phyloP scores from a whole-genome alignment of 139 green algal genomes.

The Zygnema circumcarinatum region DNA sequence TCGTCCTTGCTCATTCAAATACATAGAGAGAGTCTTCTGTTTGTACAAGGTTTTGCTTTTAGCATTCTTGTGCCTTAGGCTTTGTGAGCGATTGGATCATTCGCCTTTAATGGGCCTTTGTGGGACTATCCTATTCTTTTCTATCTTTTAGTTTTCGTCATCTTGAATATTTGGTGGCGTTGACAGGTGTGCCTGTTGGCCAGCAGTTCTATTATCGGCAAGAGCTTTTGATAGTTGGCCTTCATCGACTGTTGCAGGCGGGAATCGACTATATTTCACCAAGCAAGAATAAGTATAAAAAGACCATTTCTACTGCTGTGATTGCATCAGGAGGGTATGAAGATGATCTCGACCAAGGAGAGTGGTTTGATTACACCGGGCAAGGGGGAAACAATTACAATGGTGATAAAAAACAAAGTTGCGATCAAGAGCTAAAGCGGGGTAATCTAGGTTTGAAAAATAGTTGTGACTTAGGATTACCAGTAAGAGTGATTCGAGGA shows the following conservation, averaged over 20 bases:
- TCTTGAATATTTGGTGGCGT: background rate
- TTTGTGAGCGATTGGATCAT: background rate
- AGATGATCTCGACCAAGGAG: constrained; percentile 56
- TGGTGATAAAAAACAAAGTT: constrained; percentile 34
- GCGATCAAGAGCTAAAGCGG: constrained; percentile 47
- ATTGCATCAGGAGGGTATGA: constrained; percentile 59
- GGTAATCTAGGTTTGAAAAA: constrained; percentile 50
- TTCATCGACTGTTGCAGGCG: constrained; percentile 47
- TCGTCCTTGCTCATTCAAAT: no score
- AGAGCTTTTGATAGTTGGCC: constrained; percentile 58
- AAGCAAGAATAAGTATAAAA: background rate
- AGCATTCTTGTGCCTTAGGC: background rate
- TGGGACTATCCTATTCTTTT: background rate
- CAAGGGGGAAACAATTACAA: constrained; percentile 59
- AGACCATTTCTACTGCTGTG: constrained; percentile 33
- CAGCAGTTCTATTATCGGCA: constrained; percentile 51
- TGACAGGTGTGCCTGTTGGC: constrained; percentile 12
- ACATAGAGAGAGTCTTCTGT: no score
- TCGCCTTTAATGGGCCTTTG: background rate
- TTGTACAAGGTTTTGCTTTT: background rate
- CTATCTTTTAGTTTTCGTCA: background rate
- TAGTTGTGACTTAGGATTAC: constrained; percentile 39
- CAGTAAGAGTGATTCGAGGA: constrained; percentile 51
- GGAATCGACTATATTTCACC: constrained; percentile 25
- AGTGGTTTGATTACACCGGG: constrained; percentile 57